phyloP scores from a whole-genome alignment of 2,329 filamentous ascomycete species.

The Aspergillus versicolor region DNA sequence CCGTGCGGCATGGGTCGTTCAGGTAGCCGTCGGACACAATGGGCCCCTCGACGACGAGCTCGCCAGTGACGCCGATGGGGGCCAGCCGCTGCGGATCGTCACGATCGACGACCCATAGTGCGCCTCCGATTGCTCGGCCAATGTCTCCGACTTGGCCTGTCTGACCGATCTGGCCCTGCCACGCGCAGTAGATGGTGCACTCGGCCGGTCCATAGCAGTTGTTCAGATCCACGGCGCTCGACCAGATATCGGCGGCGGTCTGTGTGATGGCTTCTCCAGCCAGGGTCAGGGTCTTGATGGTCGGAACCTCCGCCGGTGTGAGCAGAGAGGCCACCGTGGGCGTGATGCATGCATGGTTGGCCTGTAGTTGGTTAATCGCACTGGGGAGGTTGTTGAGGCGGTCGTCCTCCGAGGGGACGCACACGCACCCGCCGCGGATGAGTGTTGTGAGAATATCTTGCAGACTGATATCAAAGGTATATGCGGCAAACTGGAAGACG shows the following conservation, averaged over 20 bases:
- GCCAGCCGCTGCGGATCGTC: conserved; percentile 7
- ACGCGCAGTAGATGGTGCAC: conserved; percentile 2
- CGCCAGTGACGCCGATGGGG: conserved; percentile 12
- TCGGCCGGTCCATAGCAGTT: conserved; percentile 12
- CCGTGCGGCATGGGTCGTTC: background rate
- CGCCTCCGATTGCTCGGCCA: background rate
- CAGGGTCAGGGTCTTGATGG: conserved; percentile 3
- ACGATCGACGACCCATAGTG: conserved; percentile 9
- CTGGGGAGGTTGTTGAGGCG: background rate
- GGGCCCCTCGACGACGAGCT: conserved; percentile 12
- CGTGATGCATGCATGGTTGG: conserved; percentile 3
- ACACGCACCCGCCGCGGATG: conserved; percentile 6
- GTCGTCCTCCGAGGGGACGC: conserved; percentile 3
- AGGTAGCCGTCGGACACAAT: conserved; percentile 8
- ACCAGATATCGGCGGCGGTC: conserved; percentile 7
- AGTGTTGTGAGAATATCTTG: conserved; percentile 5
- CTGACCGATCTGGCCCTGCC: background rate
- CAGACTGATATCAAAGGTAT: no score
- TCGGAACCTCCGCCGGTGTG: conserved; percentile 1
- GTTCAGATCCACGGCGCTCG: background rate
- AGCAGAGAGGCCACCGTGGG: conserved; percentile 1
- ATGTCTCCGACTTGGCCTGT: conserved; percentile 1
- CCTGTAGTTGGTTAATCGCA: background rate
- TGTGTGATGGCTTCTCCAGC: conserved; percentile 5
- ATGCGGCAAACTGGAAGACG: conserved; percentile 4